phyloP scores from a whole-genome alignment of 495 filamentous ascomycete genomes.

The Talaromyces wortmannii region DNA sequence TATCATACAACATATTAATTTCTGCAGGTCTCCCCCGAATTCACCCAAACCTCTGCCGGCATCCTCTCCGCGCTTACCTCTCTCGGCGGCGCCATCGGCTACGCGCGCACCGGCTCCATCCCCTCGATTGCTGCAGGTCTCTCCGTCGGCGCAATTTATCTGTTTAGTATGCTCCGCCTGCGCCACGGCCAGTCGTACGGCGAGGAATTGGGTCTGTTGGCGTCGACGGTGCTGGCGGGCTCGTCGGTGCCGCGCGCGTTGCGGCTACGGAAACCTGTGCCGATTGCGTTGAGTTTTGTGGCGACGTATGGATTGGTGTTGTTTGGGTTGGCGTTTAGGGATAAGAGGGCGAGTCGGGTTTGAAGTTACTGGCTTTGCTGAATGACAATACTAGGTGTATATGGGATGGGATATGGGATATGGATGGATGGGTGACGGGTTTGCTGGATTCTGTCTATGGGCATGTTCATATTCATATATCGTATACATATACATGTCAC shows the following conservation, averaged over 20 bases:
- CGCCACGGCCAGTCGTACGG: conserved; percentile 56
- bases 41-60: conserved; percentile 44
- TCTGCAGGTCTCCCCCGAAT: conserved; percentile 1
- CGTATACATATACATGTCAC: too few species aligned
- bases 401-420: not conserved
- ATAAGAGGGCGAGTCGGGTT: conserved; percentile 14
- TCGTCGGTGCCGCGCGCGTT: conserved; percentile 79
- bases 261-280: conserved; percentile 67
- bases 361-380: conserved; percentile 12
- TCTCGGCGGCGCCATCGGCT: conserved; percentile 80
- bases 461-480: too few species aligned
- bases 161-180: conserved; percentile 37
- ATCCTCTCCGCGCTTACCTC: conserved; percentile 77
- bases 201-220: conserved; percentile 68
- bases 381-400: conserved; percentile 12
- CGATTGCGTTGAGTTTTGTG: conserved; percentile 61
- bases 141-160: conserved; percentile 61
- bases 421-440: not conserved
- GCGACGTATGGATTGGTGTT: conserved; percentile 59
- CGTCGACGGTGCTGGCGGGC: conserved; percentile 74
- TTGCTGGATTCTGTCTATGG: too few species aligned
- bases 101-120: conserved; percentile 70
- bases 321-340: conserved; percentile 44
- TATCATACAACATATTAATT: not conserved
- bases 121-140: conserved; percentile 80